Conservation (phyloP, 306 rosid genomes). For the Myrica gale region DNA sequence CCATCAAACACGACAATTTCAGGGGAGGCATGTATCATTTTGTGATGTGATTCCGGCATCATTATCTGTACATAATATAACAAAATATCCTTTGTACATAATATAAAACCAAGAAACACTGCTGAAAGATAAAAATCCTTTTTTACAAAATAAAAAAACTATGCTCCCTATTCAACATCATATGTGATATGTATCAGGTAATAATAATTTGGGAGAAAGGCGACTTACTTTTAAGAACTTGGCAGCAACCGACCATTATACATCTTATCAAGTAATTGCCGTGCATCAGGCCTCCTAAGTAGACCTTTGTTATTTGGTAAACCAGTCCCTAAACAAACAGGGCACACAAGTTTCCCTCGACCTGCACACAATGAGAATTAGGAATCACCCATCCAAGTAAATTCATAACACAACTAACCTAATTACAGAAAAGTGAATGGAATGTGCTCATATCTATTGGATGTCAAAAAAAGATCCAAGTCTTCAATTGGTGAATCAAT, state of each 20-base stretch:
- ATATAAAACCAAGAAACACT: background rate
- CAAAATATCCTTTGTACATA: background rate
- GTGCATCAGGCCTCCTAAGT: constrained; percentile 82
- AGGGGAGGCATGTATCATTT: background rate
- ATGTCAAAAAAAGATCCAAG: background rate
- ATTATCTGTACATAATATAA: constrained; percentile 12
- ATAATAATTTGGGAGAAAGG: constrained; percentile 2
- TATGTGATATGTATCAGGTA: too few relatives aligned
- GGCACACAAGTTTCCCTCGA: constrained; percentile 93
- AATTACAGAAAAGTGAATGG: background rate
- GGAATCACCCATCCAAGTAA: constrained; percentile 14
- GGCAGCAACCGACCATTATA: constrained; percentile 81
- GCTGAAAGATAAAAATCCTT: too few relatives aligned
- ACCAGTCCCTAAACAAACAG: constrained; percentile 94
- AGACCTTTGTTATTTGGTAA: constrained; percentile 90
- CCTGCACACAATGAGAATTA: constrained; percentile 42
- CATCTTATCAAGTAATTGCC: constrained; percentile 83
- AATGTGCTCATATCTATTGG: background rate
- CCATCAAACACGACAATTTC: background rate
- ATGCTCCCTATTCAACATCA: too few relatives aligned
- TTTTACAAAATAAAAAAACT: too few relatives aligned
- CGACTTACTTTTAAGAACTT: constrained; percentile 44
- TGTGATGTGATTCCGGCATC: background rate
- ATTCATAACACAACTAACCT: background rate
- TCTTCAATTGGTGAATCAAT: background rate